Base-by-base conservation (phyloP, 768 basidiomycete species). In the Termitomyces sp. region DNA sequence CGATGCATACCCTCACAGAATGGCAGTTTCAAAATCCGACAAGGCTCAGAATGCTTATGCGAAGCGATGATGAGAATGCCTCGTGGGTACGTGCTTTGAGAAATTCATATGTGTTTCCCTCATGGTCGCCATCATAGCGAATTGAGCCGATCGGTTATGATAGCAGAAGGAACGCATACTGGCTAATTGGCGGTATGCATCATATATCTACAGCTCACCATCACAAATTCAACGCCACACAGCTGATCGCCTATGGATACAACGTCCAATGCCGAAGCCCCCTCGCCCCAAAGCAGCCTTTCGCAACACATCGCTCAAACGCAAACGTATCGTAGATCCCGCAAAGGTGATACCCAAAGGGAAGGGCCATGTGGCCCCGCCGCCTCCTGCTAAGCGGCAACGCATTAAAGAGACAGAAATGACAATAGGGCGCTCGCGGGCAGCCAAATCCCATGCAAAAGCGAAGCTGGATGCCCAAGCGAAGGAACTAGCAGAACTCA, bases 201-300 rank as follows among this genome's bases (percentile, higher is more conserved):
- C 42, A n/a, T 49, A 45, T 35, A 14, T 49, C 43, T 42, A 16
- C 27, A 6, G 19, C 11, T 43, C 7, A 17, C 6, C 8, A 25
- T 32, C n/a, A 11, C 35, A 27, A 12, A 42, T 45, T 60, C 56
- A 52, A 42, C 49, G 44, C 16, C 55, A 54, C 43, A 17, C 55
- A 91, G 90, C 82, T 54, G 86, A 92, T 64, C 86, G 92, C 23
- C 76, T 94, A 23, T 94, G 92, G 92, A 82, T 92, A 43, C 91
- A 94, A 66, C 86, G 89, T n/a, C 72, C 76, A 30, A 79, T 75
- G 30, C 65, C 61, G 25, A 61, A 56, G 39, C 63, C 59, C 39
- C 54, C 64, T 16, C 62, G 58, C 3, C 54, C 59, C 27, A 61
- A 60, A 59, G 11, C 85, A 82, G 2, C 82, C 76, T 64, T 74